phyloP scores from a whole-genome alignment of 306 rosid genomes.

The Ammopiptanthus mongolicus region DNA sequence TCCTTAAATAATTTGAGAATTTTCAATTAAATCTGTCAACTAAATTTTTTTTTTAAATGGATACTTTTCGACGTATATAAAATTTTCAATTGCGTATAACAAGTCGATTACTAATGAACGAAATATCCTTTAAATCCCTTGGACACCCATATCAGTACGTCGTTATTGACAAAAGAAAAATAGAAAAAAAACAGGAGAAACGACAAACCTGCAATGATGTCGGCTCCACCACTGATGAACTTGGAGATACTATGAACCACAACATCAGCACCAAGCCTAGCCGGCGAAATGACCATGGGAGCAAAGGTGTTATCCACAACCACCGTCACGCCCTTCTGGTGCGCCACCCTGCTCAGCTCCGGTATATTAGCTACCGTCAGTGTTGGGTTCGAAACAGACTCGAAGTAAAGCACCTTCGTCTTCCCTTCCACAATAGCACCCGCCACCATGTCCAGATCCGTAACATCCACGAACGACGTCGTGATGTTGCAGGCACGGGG shows the following conservation, averaged over 20 bases:
- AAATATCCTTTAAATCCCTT: too few species aligned
- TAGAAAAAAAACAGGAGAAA: not conserved
- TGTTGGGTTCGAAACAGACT: slow-evolving; percentile 71
- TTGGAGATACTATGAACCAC: slow-evolving; percentile 90
- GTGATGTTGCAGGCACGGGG: slow-evolving; percentile 56
- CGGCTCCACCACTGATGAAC: slow-evolving; percentile 96
- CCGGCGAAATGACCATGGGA: slow-evolving; percentile 85
- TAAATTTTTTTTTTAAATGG: too few species aligned
- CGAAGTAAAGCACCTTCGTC: slow-evolving; percentile 71
- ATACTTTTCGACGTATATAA: too few species aligned
- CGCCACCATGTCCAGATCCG: slow-evolving; percentile 45
- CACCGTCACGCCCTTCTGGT: slow-evolving; percentile 62
- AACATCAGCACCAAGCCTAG: slow-evolving; percentile 82
- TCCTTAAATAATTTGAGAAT: too few species aligned
- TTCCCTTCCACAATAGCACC: slow-evolving; percentile 56
- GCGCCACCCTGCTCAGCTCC: slow-evolving; percentile 58
- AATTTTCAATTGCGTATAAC: too few species aligned
- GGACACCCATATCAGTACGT: too few species aligned
- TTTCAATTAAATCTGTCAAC: too few species aligned
- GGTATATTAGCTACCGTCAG: slow-evolving; percentile 69
- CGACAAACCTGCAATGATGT: slow-evolving; percentile 71
- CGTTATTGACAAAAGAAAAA: too few species aligned
- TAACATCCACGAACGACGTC: slow-evolving; percentile 63
- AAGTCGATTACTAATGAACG: too few species aligned
- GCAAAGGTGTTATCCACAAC: slow-evolving; percentile 96